Evolutionary conservation across 2,329 filamentous ascomycete species (phyloP).

Genomic region (Colletotrichum lentis): DNA sequence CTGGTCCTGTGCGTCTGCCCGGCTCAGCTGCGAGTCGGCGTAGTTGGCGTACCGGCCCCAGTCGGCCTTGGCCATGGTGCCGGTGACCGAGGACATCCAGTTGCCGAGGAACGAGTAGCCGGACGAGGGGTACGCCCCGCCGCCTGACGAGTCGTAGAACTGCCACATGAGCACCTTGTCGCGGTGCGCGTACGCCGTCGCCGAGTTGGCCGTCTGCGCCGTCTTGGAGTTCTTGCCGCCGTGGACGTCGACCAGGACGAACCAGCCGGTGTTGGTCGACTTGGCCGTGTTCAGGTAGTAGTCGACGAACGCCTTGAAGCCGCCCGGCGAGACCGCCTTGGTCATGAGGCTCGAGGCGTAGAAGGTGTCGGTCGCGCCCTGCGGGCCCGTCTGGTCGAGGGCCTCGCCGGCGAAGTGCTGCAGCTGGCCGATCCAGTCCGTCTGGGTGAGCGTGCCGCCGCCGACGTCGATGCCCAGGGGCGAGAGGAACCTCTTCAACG

Average conservation of each 20-base stretch:
- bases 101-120: conserved; percentile 52
- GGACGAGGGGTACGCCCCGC: conserved; percentile 44
- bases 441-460: conserved; percentile 6
- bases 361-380: conserved; percentile 42
- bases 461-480: conserved; percentile 13
- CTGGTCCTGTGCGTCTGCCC: conserved; percentile 56
- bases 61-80: conserved; percentile 46
- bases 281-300: conserved; percentile 44
- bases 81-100: conserved; percentile 51
- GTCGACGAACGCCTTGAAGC: conserved; percentile 41
- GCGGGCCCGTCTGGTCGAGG: conserved; percentile 43
- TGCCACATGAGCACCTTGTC: conserved; percentile 61
- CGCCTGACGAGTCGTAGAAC: conserved; percentile 53
- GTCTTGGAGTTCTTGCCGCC: conserved; percentile 51
- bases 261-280: conserved; percentile 44
- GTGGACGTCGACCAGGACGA: conserved; percentile 48
- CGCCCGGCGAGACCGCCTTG: conserved; percentile 39
- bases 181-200: conserved; percentile 52
- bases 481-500: conserved; percentile 23
- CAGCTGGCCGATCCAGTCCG: conserved; percentile 43
- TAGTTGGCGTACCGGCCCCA: conserved; percentile 65
- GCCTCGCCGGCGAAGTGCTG: conserved; percentile 27
- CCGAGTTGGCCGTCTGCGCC: conserved; percentile 40
- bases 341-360: conserved; percentile 47
- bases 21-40: conserved; percentile 57